These are phyloP conservation scores for Quercus phellos DNA, from an alignment of 331 rosid genomes.

Conservation along the genomic window DNA sequence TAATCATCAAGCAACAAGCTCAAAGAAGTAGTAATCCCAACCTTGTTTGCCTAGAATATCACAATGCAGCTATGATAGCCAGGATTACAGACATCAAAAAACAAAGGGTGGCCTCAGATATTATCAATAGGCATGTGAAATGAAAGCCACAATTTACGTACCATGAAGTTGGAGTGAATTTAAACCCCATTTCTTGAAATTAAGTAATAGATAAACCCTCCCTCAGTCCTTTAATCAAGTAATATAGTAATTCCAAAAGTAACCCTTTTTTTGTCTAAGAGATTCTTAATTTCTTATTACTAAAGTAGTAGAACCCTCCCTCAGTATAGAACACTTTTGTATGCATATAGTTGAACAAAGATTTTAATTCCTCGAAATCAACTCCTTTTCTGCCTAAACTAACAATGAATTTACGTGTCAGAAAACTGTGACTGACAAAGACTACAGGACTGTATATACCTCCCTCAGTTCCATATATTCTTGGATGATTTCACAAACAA, in stretches of 20 bases:
- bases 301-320: background rate
- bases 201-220: slow-evolving; percentile 9
- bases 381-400: background rate
- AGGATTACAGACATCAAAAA: background rate
- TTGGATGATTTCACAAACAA: slow-evolving; percentile 14
- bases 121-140: slow-evolving; percentile 1
- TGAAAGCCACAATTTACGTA: background rate
- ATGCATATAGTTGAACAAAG: background rate
- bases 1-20: background rate
- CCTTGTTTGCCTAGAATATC: background rate
- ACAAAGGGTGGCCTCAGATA: background rate
- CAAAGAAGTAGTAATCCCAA: background rate
- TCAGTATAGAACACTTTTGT: background rate
- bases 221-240: background rate
- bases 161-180: background rate
- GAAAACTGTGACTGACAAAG: background rate
- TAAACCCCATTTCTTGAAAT: background rate
- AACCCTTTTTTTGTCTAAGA: background rate
- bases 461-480: slow-evolving; percentile 27
- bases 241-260: background rate
- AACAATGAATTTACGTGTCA: background rate
- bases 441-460: slow-evolving; percentile 18
- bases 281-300: too few species aligned
- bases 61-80: background rate
- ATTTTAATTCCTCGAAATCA: background rate